Evolutionary conservation across 1,284 basidiomycete genomes (phyloP).

Genomic region (Flammula alnicola): DNA sequence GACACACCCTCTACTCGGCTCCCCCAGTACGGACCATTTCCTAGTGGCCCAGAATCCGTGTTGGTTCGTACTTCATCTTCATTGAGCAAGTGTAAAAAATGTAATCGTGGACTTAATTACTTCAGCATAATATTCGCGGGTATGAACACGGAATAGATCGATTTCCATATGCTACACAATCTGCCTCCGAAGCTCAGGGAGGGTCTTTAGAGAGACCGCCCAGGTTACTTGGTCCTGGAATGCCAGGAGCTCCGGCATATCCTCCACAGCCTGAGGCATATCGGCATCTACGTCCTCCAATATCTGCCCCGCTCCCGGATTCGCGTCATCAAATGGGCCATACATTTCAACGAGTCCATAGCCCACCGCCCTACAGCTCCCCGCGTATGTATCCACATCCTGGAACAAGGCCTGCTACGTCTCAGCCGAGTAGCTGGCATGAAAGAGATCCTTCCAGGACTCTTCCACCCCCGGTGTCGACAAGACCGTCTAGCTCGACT

Average conservation of each 20-base stretch:
- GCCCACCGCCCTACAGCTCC: conserved; percentile 19
- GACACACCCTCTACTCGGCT: conserved; percentile 53
- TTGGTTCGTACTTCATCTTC: conserved; percentile 25
- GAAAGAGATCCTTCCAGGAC: conserved; percentile 45
- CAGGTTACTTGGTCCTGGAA: conserved; percentile 63
- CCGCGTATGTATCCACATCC: conserved; percentile 22
- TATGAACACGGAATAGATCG: conserved; percentile 24
- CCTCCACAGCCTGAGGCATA: conserved; percentile 23
- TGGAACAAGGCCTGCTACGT: conserved; percentile 25
- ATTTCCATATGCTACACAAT: conserved; percentile 24
- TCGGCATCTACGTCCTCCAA: no score
- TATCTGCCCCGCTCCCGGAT: conserved; percentile 21
- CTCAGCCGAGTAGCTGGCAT: conserved; percentile 26
- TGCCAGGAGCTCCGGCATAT: conserved; percentile 49
- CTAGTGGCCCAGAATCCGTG: conserved; percentile 44
- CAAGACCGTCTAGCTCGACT: conserved; percentile 25
- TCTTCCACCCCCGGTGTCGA: conserved; percentile 45
- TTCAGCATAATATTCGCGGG: conserved; percentile 20
- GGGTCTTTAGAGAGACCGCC: conserved; percentile 36
- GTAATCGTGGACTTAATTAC: conserved; percentile 22
- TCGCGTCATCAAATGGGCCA: conserved; percentile 16
- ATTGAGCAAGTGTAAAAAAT: no score
- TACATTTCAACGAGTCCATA: conserved; percentile 8
- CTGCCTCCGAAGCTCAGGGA: conserved; percentile 17
- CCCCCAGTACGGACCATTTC: conserved; percentile 65